Conservation (phyloP, 108 stramenopile genomes). For the Cyclotella choctawhatcheeana region DNA sequence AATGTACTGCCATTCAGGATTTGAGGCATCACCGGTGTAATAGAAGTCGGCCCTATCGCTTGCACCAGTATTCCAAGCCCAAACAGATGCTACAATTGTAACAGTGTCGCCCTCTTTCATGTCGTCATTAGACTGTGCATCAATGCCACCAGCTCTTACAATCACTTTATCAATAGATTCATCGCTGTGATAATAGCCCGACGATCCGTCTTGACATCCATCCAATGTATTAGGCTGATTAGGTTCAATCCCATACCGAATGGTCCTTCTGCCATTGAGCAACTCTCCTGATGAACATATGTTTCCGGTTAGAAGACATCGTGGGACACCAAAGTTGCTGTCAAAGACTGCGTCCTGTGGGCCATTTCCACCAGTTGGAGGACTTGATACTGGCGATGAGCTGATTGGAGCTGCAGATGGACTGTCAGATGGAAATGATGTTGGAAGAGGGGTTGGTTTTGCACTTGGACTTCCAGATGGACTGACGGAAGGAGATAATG, state of each 20-base stretch:
- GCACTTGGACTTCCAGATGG: no score
- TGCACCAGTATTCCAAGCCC: constrained; percentile 6
- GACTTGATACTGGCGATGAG: no score
- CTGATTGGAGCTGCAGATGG: no score
- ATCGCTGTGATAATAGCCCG: constrained; percentile 16
- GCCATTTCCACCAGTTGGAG: no score
- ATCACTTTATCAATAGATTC: constrained; percentile 33
- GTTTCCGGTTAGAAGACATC: background rate
- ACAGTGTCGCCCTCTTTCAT: constrained; percentile 6
- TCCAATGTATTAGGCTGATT: constrained; percentile 34
- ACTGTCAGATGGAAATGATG: no score
- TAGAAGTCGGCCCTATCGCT: constrained; percentile 26
- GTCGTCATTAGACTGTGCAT: background rate
- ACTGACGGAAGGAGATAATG: no score
- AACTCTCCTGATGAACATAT: constrained; percentile 11
- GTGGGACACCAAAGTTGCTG: constrained; percentile 7
- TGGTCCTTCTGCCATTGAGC: constrained; percentile 15
- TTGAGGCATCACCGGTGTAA: constrained; percentile 12
- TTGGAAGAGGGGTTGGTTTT: no score
- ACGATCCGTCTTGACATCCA: constrained; percentile 21
- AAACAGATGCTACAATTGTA: constrained; percentile 15
- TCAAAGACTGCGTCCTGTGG: constrained; percentile 11
- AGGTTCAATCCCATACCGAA: background rate
- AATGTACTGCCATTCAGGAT: constrained; percentile 22
- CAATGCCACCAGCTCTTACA: constrained; percentile 5